Conservation (phyloP, 257 asterid genomes). For the Capsicum baccatum region DNA sequence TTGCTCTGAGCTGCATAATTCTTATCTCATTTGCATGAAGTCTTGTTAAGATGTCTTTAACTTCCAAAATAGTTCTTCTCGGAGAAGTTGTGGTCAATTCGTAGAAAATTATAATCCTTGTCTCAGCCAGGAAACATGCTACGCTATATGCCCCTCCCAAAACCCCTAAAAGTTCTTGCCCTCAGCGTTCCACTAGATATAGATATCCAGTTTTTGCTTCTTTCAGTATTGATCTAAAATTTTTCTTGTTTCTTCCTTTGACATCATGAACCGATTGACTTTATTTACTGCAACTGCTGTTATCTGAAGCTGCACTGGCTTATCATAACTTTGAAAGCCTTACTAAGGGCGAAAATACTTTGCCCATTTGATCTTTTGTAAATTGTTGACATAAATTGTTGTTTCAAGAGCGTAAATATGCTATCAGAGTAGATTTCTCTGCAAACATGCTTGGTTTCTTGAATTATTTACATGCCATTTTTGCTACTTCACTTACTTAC, state of each 20-base stretch:
- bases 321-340: neutral
- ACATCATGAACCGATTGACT: neutral
- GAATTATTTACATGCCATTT: neutral
- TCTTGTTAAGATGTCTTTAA: constrained; percentile 4
- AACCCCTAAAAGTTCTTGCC: neutral
- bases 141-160: neutral
- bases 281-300: neutral
- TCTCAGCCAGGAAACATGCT: constrained; percentile 8
- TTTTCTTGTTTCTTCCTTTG: constrained; percentile 14
- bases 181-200: neutral
- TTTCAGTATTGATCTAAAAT: neutral
- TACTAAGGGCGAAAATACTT: neutral
- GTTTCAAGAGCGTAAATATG: neutral
- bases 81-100: constrained; percentile 1
- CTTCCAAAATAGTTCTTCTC: neutral
- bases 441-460: constrained; percentile 15
- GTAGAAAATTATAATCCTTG: neutral
- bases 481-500: constrained; percentile 2
- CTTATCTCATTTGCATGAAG: constrained; percentile 24
- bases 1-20: constrained; percentile 23
- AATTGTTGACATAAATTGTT: neutral
- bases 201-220: constrained; percentile 4
- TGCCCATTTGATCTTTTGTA: neutral
- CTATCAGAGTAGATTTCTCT: constrained; percentile 4
- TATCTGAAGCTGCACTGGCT: constrained; percentile 16